These are phyloP conservation scores for Paxillus rubicundulus DNA, from an alignment of 768 basidiomycete genomes.

Conservation along the genomic window DNA sequence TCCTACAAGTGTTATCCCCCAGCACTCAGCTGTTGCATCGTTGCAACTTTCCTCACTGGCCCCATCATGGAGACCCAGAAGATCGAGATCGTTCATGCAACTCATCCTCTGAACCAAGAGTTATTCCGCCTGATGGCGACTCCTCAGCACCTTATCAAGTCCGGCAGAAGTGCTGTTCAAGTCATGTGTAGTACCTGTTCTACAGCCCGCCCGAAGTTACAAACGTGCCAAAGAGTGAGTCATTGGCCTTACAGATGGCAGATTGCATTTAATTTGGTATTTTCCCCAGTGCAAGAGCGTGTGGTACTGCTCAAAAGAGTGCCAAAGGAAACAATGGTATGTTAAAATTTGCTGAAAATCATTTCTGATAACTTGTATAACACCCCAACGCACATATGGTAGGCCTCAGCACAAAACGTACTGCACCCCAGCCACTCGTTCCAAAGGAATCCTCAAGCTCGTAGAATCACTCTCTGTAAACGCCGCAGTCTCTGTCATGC, in stretches of 20 bases:
- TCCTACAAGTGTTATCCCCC: too few species aligned
- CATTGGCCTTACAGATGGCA: too few species aligned
- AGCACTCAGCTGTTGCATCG: too few species aligned
- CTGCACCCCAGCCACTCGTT: conserved; percentile 10
- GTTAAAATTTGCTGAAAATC: background rate
- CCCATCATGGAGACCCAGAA: background rate
- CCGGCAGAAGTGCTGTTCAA: conserved; percentile 1
- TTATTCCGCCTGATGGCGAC: conserved; percentile 5
- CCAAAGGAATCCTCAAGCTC: conserved; percentile 14
- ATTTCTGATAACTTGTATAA: too few species aligned
- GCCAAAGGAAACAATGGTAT: conserved; percentile 20
- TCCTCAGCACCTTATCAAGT: conserved; percentile 10
- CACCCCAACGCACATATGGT: background rate
- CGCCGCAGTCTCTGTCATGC: background rate
- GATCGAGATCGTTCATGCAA: conserved; percentile 4
- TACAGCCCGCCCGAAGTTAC: conserved; percentile 3
- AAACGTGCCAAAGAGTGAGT: conserved; percentile 12
- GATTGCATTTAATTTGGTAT: background rate
- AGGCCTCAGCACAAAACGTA: conserved; percentile 14
- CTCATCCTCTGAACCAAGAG: conserved; percentile 8
- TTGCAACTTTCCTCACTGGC: too few species aligned
- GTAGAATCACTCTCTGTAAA: conserved; percentile 9
- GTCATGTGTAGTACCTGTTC: conserved; percentile 15
- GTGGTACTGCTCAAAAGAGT: conserved; percentile 22
- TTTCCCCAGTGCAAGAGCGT: conserved; percentile 16